Conservation (phyloP, 805 yeast genomes). For the Spathaspora gorwiae region DNA sequence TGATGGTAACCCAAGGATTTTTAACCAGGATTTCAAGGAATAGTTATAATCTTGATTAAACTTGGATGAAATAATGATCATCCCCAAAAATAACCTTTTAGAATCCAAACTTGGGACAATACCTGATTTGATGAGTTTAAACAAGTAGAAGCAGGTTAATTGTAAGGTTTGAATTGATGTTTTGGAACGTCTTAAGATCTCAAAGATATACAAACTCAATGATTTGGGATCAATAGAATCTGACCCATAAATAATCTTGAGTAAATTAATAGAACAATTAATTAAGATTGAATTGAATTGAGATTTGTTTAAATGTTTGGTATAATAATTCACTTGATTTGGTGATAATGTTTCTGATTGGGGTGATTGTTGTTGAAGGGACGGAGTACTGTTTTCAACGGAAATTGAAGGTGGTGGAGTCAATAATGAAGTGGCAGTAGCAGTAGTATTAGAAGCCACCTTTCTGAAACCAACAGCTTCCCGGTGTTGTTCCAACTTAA, state of each 20-base stretch:
- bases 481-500: not conserved
- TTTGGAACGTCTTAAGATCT: slow-evolving; percentile 24
- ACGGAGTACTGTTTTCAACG: not conserved
- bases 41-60: slow-evolving; percentile 70
- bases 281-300: slow-evolving; percentile 39
- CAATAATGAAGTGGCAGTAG: not conserved
- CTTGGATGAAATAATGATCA: slow-evolving; percentile 69
- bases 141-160: slow-evolving; percentile 62
- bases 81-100: slow-evolving; percentile 61
- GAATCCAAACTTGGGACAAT: slow-evolving; percentile 41
- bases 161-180: slow-evolving; percentile 61
- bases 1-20: slow-evolving; percentile 54
- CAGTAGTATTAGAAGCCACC: not conserved
- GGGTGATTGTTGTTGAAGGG: not conserved
- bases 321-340: slow-evolving; percentile 37
- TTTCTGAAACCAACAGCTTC: not conserved
- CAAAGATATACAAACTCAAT: slow-evolving; percentile 44
- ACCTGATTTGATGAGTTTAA: slow-evolving; percentile 34
- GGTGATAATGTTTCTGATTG: slow-evolving; percentile 17
- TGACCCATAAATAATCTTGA: slow-evolving; percentile 27
- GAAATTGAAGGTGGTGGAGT: not conserved
- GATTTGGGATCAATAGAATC: slow-evolving; percentile 9
- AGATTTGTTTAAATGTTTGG: slow-evolving; percentile 32
- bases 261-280: slow-evolving; percentile 31
- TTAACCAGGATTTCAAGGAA: slow-evolving; percentile 67